Evolutionary conservation across 495 filamentous ascomycete species (phyloP).

Genomic region (Elaphomyces granulatus): DNA sequence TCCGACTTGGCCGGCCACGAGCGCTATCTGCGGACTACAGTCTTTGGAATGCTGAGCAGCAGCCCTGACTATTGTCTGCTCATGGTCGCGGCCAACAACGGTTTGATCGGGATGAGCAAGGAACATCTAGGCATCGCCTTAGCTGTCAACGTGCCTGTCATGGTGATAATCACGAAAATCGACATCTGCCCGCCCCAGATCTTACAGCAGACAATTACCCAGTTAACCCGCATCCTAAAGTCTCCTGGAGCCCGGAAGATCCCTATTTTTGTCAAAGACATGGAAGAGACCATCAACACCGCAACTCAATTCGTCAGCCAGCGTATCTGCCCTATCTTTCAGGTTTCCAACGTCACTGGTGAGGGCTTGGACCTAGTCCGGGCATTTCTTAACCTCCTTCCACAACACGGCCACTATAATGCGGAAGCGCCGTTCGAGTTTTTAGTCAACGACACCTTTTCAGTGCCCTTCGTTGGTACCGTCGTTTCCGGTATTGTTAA

Average conservation of each 20-base stretch:
- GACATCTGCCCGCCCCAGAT: slow-evolving; percentile 97
- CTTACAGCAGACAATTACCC: slow-evolving; percentile 82
- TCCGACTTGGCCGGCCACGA: slow-evolving; percentile 94
- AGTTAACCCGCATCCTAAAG: slow-evolving; percentile 83
- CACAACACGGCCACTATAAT: slow-evolving; percentile 89
- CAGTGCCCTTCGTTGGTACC: slow-evolving; percentile 94
- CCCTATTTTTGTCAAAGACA: slow-evolving; percentile 90
- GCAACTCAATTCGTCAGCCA: slow-evolving; percentile 93
- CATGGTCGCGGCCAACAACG: slow-evolving; percentile 98
- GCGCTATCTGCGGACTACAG: slow-evolving; percentile 86
- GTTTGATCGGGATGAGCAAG: slow-evolving; percentile 93
- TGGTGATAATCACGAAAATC: slow-evolving; percentile 98
- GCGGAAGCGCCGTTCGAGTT: slow-evolving; percentile 83
- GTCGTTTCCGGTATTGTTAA: slow-evolving; percentile 94
- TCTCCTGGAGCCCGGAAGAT: slow-evolving; percentile 89
- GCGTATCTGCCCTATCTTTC: slow-evolving; percentile 93
- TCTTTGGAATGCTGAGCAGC: slow-evolving; percentile 87
- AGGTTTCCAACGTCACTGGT: slow-evolving; percentile 95
- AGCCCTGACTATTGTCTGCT: slow-evolving; percentile 95
- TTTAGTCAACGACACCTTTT: slow-evolving; percentile 94
- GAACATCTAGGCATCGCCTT: slow-evolving; percentile 94
- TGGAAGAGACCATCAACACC: slow-evolving; percentile 84
- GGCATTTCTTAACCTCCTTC: slow-evolving; percentile 88
- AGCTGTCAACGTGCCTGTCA: slow-evolving; percentile 89
- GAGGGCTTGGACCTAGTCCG: slow-evolving; percentile 68